Percentiles rank a stretch among this genome's conserved stretches.
Evolutionary conservation across 2,329 filamentous ascomycete species (phyloP).

Genomic region (Alternaria rosae): DNA sequence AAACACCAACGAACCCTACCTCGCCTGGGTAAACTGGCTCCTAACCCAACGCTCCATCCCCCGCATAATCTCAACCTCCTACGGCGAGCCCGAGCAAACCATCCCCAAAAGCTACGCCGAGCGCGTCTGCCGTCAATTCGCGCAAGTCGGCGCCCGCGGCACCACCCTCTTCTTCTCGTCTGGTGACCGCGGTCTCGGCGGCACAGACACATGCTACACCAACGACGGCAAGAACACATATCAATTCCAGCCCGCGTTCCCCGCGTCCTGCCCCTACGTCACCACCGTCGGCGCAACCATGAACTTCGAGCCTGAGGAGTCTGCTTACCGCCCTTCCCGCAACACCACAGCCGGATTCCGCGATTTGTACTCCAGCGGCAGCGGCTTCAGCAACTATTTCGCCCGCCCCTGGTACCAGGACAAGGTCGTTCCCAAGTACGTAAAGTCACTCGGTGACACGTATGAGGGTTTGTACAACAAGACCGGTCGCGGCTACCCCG

Average conservation of each 20-base stretch:
- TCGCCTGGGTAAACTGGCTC: conserved; percentile 68
- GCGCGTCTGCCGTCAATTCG: conserved; percentile 69
- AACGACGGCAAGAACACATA: conserved; percentile 66
- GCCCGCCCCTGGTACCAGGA: conserved; percentile 58
- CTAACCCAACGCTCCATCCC: conserved; percentile 65
- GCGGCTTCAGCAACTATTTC: conserved; percentile 62
- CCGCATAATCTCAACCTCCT: conserved; percentile 69
- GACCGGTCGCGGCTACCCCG: conserved; percentile 67
- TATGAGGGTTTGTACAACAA: conserved; percentile 60
- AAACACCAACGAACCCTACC: conserved; percentile 73
- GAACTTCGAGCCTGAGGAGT: conserved; percentile 62
- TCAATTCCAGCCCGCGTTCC: conserved; percentile 68
- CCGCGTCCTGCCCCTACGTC: conserved; percentile 72
- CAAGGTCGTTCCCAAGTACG: conserved; percentile 54
- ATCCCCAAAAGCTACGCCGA: conserved; percentile 67
- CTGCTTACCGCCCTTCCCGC: conserved; percentile 48
- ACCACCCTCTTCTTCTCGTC: conserved; percentile 69
- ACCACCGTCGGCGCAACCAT: conserved; percentile 70
- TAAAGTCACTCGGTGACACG: conserved; percentile 51
- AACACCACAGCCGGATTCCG: conserved; percentile 49
- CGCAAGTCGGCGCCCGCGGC: conserved; percentile 72
- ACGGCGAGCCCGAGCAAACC: conserved; percentile 71
- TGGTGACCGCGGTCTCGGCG: conserved; percentile 67
- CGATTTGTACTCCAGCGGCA: conserved; percentile 60
- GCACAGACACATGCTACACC: conserved; percentile 60